Conservation (phyloP, 345 rosid genomes). For the Eucalyptus erythrocorys region DNA sequence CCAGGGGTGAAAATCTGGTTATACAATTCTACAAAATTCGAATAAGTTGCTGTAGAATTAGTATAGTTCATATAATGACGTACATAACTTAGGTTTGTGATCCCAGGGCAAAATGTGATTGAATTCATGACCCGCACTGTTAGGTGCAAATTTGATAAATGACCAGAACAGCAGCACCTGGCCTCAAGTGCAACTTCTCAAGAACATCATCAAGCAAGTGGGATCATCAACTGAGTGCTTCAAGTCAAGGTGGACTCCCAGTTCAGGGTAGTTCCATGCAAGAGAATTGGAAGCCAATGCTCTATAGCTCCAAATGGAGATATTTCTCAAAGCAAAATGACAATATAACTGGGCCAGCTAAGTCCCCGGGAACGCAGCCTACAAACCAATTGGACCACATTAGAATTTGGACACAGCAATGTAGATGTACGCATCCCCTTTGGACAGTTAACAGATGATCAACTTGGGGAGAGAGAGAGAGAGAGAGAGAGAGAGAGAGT, state of each 20-base stretch:
- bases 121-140: background rate
- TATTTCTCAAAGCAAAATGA: constrained; percentile 38
- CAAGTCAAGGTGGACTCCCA: too few species aligned
- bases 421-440: background rate
- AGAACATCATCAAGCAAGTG: background rate
- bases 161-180: background rate
- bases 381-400: background rate
- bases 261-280: background rate
- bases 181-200: background rate
- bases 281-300: background rate
- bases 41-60: background rate
- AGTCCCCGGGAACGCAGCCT: constrained; percentile 77
- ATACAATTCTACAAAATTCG: background rate
- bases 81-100: background rate
- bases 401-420: background rate
- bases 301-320: background rate
- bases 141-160: background rate
- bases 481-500: background rate
- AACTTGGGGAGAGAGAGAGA: background rate
- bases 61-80: background rate
- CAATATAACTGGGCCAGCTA: constrained; percentile 63
- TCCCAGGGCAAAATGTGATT: background rate
- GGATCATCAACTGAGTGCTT: background rate
- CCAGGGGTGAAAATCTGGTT: background rate
- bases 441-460: background rate